phyloP scores from a whole-genome alignment of 345 rosid genomes.

The Brassica juncea region DNA sequence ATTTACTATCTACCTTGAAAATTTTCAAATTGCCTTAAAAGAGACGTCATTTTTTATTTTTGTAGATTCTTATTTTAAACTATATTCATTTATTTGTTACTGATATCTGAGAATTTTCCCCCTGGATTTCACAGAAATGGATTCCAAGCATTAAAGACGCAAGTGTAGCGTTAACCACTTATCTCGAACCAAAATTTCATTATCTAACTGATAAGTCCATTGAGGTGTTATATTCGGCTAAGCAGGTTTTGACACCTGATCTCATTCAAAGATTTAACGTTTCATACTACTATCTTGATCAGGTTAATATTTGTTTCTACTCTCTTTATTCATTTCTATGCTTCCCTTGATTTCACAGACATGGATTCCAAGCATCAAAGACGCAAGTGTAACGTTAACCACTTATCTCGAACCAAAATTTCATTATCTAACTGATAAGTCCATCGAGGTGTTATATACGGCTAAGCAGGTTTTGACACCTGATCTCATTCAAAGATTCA shows the following conservation, averaged over 20 bases:
- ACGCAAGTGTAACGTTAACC: no score
- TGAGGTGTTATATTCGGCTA: slow-evolving; percentile 35
- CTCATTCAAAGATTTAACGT: slow-evolving; percentile 23
- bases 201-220: slow-evolving; percentile 26
- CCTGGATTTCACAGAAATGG: slow-evolving; percentile 35
- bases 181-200: slow-evolving; percentile 17
- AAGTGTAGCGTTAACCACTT: neutral
- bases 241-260: slow-evolving; percentile 25
- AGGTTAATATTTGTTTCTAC: slow-evolving; percentile 31
- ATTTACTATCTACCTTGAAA: neutral
- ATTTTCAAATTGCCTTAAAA: no score
- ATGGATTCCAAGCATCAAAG: slow-evolving; percentile 40
- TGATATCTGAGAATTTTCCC: neutral
- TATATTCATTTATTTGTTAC: neutral
- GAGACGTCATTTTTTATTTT: neutral
- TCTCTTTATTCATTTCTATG: neutral
- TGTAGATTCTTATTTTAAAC: neutral
- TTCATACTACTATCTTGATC: slow-evolving; percentile 22
- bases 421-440: slow-evolving; percentile 25
- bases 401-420: slow-evolving; percentile 1
- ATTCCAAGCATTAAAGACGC: slow-evolving; percentile 33
- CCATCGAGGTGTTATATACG: slow-evolving; percentile 31
- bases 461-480: slow-evolving; percentile 26
- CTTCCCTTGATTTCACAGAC: slow-evolving; percentile 21
- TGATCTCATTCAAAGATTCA: slow-evolving; percentile 27